Evolutionary conservation across 2,329 filamentous ascomycete species (phyloP), one percentile per base, ranked within the genome.

Genomic region (Aureobasidium sp.): DNA sequence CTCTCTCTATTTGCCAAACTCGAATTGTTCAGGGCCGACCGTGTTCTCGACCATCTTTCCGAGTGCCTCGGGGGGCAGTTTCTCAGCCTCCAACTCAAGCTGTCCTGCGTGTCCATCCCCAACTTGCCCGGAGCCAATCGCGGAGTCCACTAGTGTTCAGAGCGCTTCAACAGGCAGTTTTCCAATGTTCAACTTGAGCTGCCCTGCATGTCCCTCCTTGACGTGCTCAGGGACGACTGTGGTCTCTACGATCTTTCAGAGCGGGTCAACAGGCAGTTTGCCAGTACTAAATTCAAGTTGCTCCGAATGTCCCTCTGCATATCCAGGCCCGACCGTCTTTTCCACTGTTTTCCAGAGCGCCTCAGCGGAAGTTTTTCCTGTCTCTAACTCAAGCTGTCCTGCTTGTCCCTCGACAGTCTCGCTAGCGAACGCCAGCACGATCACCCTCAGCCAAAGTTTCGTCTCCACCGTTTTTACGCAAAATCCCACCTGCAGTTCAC

Each of bases 381-480:
- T 39, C 1, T 29, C 45, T 15, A 49, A 25, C 17, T 39, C 42
- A 5, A 37, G 45, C 47, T 49, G 47, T 9, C 47, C 45, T 34
- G n/a, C 45, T 7, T 48, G 45, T 34, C 45, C 45, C 34, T 51
- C 44, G 14, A 49, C 36, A 3, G 44, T 34, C 31, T 34, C 44
- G 1, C 15, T 5, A 17, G 15, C 11, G 6, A 60, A 51, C 31
- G 57, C 45, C 11, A 60, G 42, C 41, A 58, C 29, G 5, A 29
- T 58, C 31, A 58, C 55, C 1, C 22, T 58, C 8, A 60, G 57
- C 37, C 57, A 60, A 17, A 51, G 20, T 37, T 51, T 51, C 5
- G 8, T 45, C 2, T 49, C 57, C 4, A 60, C 57, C 11, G 15
- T 60, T 8, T 51, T 31, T 22, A 60, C 57, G 1, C 36, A 41